Evolutionary conservation across 2,329 filamentous ascomycete genomes (phyloP).

Genomic region (Stemphylium vesicarium): DNA sequence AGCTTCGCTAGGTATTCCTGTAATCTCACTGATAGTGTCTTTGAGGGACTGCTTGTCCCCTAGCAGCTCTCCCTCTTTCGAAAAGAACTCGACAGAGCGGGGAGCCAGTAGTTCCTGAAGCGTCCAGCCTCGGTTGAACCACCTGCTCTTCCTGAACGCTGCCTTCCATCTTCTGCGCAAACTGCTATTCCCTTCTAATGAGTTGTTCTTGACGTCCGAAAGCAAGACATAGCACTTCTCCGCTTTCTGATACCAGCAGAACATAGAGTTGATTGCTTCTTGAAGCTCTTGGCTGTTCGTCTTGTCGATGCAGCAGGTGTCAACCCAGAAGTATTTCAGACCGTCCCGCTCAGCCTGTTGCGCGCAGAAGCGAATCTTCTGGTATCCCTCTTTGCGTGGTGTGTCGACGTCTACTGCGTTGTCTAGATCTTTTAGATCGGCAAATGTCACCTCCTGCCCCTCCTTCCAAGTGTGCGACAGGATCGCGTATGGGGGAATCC

Average conservation of each 20-base stretch:
- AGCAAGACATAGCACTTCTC: conserved; percentile 26
- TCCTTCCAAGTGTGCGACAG: conserved; percentile 8
- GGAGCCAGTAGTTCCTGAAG: conserved; percentile 28
- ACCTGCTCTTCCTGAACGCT: conserved; percentile 17
- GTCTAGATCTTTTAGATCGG: background rate
- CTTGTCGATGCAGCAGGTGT: background rate
- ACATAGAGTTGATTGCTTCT: conserved; percentile 23
- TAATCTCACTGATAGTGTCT: conserved; percentile 14
- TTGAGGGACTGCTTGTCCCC: conserved; percentile 12
- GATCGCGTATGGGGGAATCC: conserved; percentile 11
- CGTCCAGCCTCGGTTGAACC: conserved; percentile 29
- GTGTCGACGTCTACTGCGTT: background rate
- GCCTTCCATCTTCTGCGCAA: background rate
- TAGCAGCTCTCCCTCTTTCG: conserved; percentile 6
- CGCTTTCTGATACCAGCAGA: conserved; percentile 23
- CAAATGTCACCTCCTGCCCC: background rate
- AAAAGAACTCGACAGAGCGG: conserved; percentile 17
- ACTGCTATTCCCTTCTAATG: background rate
- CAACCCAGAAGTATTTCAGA: conserved; percentile 3
- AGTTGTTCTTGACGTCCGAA: conserved; percentile 11
- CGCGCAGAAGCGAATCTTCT: conserved; percentile 23
- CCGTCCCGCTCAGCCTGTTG: conserved; percentile 15
- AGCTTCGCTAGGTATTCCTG: conserved; percentile 12
- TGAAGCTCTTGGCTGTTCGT: background rate
- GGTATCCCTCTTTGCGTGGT: conserved; percentile 4